These are phyloP conservation scores for Saccharomyces hybrid DNA, from an alignment of 1,139 yeast genomes.

Conservation along the genomic window DNA sequence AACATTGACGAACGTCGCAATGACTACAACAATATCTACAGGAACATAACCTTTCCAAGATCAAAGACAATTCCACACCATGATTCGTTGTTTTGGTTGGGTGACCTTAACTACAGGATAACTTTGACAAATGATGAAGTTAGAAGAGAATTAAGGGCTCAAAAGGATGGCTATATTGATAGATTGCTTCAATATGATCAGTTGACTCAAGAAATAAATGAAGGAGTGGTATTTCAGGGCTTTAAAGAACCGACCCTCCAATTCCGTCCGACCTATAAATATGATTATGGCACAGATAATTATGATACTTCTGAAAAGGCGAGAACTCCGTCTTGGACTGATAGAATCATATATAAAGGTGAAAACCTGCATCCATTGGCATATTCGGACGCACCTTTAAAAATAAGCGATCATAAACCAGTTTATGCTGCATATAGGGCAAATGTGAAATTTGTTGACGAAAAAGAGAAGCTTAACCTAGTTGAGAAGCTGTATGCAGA, in stretches of 20 bases:
- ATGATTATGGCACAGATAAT: constrained; percentile 67
- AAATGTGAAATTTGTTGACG: constrained; percentile 59
- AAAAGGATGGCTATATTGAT: constrained; percentile 41
- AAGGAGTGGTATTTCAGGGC: constrained; percentile 63
- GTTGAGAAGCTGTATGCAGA: constrained; percentile 45
- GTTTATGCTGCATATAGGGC: constrained; percentile 70
- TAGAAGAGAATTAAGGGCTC: constrained; percentile 37
- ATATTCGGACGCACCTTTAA: constrained; percentile 53
- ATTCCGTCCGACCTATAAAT: constrained; percentile 89
- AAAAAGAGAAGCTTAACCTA: constrained; percentile 43
- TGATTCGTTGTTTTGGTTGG: constrained; percentile 85
- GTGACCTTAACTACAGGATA: constrained; percentile 87
- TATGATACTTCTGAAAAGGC: constrained; percentile 90
- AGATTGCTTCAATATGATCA: constrained; percentile 69
- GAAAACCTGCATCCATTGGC: constrained; percentile 47
- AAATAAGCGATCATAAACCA: constrained; percentile 84
- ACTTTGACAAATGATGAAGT: constrained; percentile 63
- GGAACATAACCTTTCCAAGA: constrained; percentile 41
- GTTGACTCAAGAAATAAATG: constrained; percentile 59
- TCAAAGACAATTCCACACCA: constrained; percentile 57
- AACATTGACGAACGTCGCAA: constrained; percentile 76
- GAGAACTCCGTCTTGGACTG: constrained; percentile 97
- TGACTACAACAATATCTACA: constrained; percentile 60
- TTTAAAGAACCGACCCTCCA: constrained; percentile 70
- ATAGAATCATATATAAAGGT: constrained; percentile 65